A percentile compares a stretch with the other conserved stretches of the same genome.
phyloP scores from a whole-genome alignment of 73 alveolate species.

The Paraurostyla sp. region DNA sequence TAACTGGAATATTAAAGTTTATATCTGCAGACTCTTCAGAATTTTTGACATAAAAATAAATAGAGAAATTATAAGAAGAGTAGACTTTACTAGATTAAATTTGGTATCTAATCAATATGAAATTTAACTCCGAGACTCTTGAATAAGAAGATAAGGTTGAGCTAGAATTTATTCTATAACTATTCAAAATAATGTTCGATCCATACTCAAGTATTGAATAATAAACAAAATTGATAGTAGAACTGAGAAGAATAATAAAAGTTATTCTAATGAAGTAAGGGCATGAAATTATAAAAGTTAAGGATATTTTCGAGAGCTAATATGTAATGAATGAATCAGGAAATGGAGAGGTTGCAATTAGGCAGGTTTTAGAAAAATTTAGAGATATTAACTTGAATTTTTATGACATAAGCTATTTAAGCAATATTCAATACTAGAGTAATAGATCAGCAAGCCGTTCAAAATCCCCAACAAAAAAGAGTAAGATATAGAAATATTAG shows the following conservation, averaged over 20 bases:
- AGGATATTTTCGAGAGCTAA: neutral
- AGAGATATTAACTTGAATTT: neutral
- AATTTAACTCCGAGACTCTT: neutral
- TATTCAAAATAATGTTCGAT: slow-evolving; percentile 24
- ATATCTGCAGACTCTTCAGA: neutral
- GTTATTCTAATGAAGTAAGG: no score
- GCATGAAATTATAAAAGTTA: no score
- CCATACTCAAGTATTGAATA: slow-evolving; percentile 5
- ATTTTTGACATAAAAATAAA: neutral
- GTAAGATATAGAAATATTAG: no score
- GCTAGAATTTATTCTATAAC: neutral
- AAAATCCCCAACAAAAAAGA: no score
- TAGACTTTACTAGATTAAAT: neutral
- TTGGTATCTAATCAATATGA: neutral
- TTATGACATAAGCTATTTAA: neutral
- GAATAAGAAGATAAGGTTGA: neutral
- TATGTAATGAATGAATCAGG: no score
- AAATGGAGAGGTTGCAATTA: neutral
- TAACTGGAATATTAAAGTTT: neutral
- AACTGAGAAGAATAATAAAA: slow-evolving; percentile 10
- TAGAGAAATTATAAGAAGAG: neutral
- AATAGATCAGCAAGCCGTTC: slow-evolving; percentile 23
- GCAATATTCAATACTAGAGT: neutral
- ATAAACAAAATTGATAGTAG: neutral
- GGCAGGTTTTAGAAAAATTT: neutral